phyloP scores from a whole-genome alignment of 225 moss, liverwort and hornwort genomes.

The Bryoerythrophyllum caledonicum region DNA sequence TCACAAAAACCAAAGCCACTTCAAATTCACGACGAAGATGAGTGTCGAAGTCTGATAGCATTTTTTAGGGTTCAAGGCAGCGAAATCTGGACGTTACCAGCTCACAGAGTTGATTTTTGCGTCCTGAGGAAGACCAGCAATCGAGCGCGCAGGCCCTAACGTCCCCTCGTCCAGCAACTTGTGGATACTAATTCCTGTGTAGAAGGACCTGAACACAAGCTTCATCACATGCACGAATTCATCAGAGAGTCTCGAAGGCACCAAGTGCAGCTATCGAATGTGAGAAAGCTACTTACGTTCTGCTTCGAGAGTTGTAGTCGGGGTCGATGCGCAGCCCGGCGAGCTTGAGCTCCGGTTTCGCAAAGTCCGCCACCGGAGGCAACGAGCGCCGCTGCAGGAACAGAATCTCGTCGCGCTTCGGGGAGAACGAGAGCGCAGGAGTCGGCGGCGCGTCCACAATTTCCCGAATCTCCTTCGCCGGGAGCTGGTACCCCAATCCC shows the following conservation, averaged over 20 bases:
- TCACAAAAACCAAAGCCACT: slow-evolving; percentile 39
- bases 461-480: slow-evolving; percentile 48
- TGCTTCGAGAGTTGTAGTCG: slow-evolving; percentile 54
- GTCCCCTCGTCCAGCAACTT: slow-evolving; percentile 70
- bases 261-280: background rate
- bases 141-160: slow-evolving; percentile 56
- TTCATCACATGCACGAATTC: slow-evolving; percentile 56
- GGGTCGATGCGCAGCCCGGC: slow-evolving; percentile 66
- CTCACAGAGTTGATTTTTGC: slow-evolving; percentile 90
- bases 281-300: slow-evolving; percentile 51
- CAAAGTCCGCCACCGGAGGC: slow-evolving; percentile 60
- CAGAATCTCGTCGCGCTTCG: slow-evolving; percentile 60
- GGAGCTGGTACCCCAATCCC: slow-evolving; percentile 49
- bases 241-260: too few relatives aligned
- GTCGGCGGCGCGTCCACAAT: slow-evolving; percentile 68
- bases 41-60: background rate
- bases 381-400: slow-evolving; percentile 57
- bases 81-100: slow-evolving; percentile 54
- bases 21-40: background rate
- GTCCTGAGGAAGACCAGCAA: slow-evolving; percentile 74
- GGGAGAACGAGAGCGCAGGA: slow-evolving; percentile 65
- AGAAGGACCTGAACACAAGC: slow-evolving; percentile 96
- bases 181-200: slow-evolving; percentile 84
- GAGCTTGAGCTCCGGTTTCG: slow-evolving; percentile 68
- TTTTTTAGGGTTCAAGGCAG: background rate